Evolutionary conservation across 768 basidiomycete species (phyloP), one percentile per base, ranked within the genome.

Genomic region (Basidioascus undulatus): DNA sequence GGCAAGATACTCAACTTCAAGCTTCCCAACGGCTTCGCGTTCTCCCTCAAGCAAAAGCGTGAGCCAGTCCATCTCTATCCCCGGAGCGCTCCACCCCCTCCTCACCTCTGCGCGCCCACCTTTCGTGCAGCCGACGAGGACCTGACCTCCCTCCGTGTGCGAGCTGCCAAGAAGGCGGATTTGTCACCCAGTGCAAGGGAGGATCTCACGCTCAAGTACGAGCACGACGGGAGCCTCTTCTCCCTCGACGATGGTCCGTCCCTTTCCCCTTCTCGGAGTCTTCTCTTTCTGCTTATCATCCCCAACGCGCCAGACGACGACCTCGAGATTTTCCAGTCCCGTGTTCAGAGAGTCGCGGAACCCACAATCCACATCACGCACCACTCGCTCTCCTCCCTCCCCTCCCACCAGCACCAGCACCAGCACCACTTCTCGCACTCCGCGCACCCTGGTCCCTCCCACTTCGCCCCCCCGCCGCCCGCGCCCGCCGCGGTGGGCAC

Each of bases 181-280:
- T 25, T 52, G 37, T 35, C n/a, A n/a, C n/a, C 39, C 0, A 37
- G 32, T 19, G 32, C 39, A 13, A 32, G 35, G 13, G 19, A 32
- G 1, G 48, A 51, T 12, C 35, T 51, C 15, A 8, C 26, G 3
- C 18, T 47, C 20, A 39, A 44, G 35, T 53, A 53, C 45, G 40
- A 50, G 16, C 52, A 49, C 49, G 43, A 41, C 27, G 47, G 50
- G 23, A 51, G 51, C 33, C 45, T 45, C 43, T 53, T 52, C 42
- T 35, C 47, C 7, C 46, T 53, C 19, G 49, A 53, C 12, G 53
- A 53, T 24, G 50, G 49, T 49, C 2, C 25, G 13, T 20, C 32
- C 13, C 19, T 32, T 16, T 15, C 6, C 35, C n/a, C 42, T 19
- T n/a, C 12, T n/a, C 19, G 1, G 11, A 15, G 19, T 28, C 15